Evolutionary conservation across 2,329 filamentous ascomycete genomes (phyloP), one percentile per base, ranked within the genome.

Genomic region (Elsinoe perseae): DNA sequence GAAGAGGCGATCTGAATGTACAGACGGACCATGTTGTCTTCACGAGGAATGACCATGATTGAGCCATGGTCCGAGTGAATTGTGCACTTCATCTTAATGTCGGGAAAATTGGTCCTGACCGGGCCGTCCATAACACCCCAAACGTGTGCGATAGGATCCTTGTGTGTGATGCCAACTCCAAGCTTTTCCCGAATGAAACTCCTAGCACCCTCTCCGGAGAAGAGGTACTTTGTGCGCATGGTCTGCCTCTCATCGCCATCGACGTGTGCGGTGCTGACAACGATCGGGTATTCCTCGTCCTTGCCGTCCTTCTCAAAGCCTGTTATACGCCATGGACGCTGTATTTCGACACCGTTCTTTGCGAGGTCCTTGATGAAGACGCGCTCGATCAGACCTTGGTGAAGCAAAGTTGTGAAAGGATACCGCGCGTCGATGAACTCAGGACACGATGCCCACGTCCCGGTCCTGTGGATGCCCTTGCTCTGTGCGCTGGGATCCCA

Each of bases 381-480:
- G 28, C 78, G 71, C 71, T 84, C 81, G 50, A 84, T 83, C 65
- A 83, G 68, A 14, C 81, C 81, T 65, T 84, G 81, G 64, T 84
- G 81, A 5, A 84, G 70, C 3, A 83, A 72, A 27, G 81, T 82
- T 27, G 81, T 83, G 68, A 82, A 84, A 0, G 81, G 81, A 62
- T 84, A 83, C 63, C 81, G 72, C 27, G 81, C 81, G 63, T 84
- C 82, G 59, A 84, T 82, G 70, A 95, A 95, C 62, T 81, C 83
- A 0, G 91, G 91, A 71, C 91, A 96, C 67, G 86, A 91, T 4
- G 89, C 86, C 89, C 89, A 95, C 42, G 77, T 84, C 21, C 81
- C 80, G 1, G 81, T 84, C 57, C 81, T 70, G 59, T 76, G 71
- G 42, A 85, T 84, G 44, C 80, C 81, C 59, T 77, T 74, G 10